A percentile compares a stretch with the other conserved stretches of the same genome.
phyloP scores from a whole-genome alignment of 2,329 filamentous ascomycete species.

The Gnomoniopsis sp. region DNA sequence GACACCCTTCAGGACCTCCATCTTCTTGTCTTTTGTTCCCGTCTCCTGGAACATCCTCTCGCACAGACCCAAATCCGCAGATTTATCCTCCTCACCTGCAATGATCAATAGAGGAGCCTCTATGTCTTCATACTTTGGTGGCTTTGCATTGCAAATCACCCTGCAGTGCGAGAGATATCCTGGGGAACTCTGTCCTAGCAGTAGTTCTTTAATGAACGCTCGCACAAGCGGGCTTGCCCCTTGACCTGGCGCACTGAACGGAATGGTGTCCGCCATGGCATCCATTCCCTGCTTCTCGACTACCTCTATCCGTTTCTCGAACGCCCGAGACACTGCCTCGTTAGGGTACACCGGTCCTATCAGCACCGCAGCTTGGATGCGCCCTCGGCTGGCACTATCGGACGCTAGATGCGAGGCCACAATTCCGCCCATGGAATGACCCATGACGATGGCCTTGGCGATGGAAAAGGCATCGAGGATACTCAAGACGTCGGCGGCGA shows the following conservation, averaged over 20 bases:
- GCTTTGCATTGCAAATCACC: constrained; percentile 28
- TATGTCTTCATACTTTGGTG: constrained; percentile 53
- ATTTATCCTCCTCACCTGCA: constrained; percentile 13
- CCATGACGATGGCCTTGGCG: constrained; percentile 53
- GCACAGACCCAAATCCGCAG: constrained; percentile 3
- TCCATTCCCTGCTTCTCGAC: constrained; percentile 42
- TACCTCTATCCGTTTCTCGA: constrained; percentile 9
- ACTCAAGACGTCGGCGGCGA: constrained; percentile 51
- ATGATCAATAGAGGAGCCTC: constrained; percentile 41
- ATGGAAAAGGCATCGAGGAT: constrained; percentile 52
- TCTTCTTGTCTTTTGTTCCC: not conserved
- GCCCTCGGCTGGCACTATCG: constrained; percentile 31
- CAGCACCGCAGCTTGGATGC: constrained; percentile 41
- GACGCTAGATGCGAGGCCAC: constrained; percentile 58
- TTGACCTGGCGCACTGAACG: constrained; percentile 32
- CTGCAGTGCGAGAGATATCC: constrained; percentile 34
- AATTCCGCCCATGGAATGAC: constrained; percentile 69
- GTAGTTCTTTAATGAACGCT: constrained; percentile 32
- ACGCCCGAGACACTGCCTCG: constrained; percentile 26
- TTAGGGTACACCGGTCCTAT: constrained; percentile 63
- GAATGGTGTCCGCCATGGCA: constrained; percentile 18
- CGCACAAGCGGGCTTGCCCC: constrained; percentile 26
- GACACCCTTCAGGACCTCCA: constrained; percentile 9
- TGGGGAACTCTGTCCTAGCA: constrained; percentile 30
- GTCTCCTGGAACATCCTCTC: constrained; percentile 11